Evolutionary conservation across 441 rosid genomes (phyloP), one percentile per base, ranked within the genome.

Genomic region (Geranium incanum): DNA sequence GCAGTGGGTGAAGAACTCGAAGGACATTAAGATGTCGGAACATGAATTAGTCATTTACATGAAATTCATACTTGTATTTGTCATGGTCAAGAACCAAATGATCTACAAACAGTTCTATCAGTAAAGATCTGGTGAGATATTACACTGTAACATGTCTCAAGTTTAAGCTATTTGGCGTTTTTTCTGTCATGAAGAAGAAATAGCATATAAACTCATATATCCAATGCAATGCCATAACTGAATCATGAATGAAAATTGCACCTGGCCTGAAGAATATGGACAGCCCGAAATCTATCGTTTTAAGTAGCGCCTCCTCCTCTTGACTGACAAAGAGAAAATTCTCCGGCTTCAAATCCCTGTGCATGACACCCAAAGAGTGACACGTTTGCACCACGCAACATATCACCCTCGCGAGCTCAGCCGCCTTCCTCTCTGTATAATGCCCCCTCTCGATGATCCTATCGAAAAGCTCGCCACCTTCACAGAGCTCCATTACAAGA

Each of bases 311-410:
- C 3, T 90, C 97, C 81, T 94, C 99, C 69, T 85, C 82, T 5
- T 89, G 86, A 71, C 19, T 79, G 0, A 85, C 82, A 77, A 94
- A 94, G 45, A 94, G 91, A 78, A 94, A 94, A 82, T 94, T 94
- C 83, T 94, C 99, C 12, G 99, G 99, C 85, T 94, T 94, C 78
- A 94, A 84, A 75, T 94, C 98, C 64, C 98, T 79, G 67, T 93
- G 98, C 96, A 90, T 91, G 23, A 94, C 99, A 55, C 99, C 99
- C 2, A 92, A 81, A 68, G 99, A 92, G 80, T 94, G 99, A 57
- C 97, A 94, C 19, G 97, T 89, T 80, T 94, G 86, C 0, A 94
- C 89, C 71, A 94, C 95, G 71, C 95, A 87, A 69, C 90, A 93
- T 16, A 94, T 94, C 65, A 81, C 50, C 73, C 90, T 88, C 0